These are phyloP conservation scores for Aspergillus affinis DNA, from an alignment of 495 filamentous ascomycete species.

Conservation along the genomic window DNA sequence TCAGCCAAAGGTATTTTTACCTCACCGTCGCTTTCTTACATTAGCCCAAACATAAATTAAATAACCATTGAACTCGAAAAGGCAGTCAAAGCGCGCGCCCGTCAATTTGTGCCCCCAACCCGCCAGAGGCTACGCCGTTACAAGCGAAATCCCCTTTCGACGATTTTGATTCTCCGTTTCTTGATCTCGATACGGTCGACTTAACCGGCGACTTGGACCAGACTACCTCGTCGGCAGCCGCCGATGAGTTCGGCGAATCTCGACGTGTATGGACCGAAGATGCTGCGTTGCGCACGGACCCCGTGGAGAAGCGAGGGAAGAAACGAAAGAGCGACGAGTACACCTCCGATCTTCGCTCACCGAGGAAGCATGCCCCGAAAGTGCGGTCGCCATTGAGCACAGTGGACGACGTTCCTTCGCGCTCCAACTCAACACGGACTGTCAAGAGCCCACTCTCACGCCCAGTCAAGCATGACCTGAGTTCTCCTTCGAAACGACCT, in stretches of 20 bases:
- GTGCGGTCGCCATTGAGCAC: constrained; percentile 20
- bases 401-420: constrained; percentile 1
- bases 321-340: constrained; percentile 77
- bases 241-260: constrained; percentile 53
- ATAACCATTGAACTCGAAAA: constrained; percentile 16
- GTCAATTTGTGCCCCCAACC: constrained; percentile 18
- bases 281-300: constrained; percentile 43
- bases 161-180: constrained; percentile 11
- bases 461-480: constrained; percentile 4
- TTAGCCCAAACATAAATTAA: neutral
- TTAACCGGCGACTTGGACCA: constrained; percentile 60
- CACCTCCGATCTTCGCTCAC: constrained; percentile 45
- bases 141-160: constrained; percentile 25
- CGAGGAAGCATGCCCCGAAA: constrained; percentile 29
- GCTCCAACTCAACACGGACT: neutral
- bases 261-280: constrained; percentile 61
- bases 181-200: constrained; percentile 63
- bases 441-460: neutral
- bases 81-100: constrained; percentile 30
- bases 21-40: neutral
- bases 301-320: constrained; percentile 53
- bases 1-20: constrained; percentile 25
- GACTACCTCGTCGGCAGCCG: constrained; percentile 39
- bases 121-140: constrained; percentile 22
- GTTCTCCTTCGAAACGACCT: constrained; percentile 9